Evolutionary conservation across 2,329 filamentous ascomycete genomes (phyloP).

Genomic region (Pseudogymnoascus sp.): DNA sequence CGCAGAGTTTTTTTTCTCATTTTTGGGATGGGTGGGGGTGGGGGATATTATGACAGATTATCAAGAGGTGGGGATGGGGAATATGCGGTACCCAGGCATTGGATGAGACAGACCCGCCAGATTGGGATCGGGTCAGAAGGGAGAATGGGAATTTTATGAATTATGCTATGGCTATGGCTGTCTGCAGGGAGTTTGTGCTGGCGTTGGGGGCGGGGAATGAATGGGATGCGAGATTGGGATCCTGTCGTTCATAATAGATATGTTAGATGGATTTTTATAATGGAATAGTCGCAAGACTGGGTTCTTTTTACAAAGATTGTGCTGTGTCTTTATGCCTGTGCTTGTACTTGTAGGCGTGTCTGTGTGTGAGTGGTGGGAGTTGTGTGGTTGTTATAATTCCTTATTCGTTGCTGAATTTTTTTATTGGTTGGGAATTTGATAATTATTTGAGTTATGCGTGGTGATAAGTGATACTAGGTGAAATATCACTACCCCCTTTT

Average conservation of each 20-base stretch:
- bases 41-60: neutral
- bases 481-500: neutral
- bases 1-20: neutral
- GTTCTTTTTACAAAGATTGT: conserved; percentile 11
- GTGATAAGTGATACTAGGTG: neutral
- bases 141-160: neutral
- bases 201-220: neutral
- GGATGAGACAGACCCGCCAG: neutral
- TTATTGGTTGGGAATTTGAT: neutral
- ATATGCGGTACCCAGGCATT: neutral
- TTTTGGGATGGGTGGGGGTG: neutral
- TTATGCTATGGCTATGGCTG: neutral
- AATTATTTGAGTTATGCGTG: neutral
- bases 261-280: conserved; percentile 1
- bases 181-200: neutral
- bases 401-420: neutral
- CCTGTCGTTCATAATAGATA: conserved; percentile 7
- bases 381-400: neutral
- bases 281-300: conserved; percentile 9
- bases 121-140: neutral
- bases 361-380: neutral
- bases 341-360: neutral
- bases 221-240: neutral
- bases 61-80: neutral
- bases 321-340: neutral